Percentiles rank a stretch among this genome's conserved stretches.
These are phyloP conservation scores for Paramarasmius palmivorus DNA, from an alignment of 1,284 basidiomycete species.

Conservation along the genomic window DNA sequence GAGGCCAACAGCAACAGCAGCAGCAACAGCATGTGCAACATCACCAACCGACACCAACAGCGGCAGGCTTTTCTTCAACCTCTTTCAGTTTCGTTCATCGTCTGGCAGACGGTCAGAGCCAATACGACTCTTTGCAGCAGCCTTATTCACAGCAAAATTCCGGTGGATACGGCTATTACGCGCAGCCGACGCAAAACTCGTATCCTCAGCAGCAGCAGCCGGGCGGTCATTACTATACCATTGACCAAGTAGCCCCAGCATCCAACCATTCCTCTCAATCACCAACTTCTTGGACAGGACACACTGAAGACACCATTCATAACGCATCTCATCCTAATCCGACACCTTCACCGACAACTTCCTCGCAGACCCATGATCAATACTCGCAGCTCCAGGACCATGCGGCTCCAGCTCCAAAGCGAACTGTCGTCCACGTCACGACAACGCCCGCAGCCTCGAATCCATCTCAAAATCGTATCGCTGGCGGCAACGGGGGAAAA, in stretches of 20 bases:
- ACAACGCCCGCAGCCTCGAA: background rate
- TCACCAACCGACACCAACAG: background rate
- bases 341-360: background rate
- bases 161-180: background rate
- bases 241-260: background rate
- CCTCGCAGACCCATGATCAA: background rate
- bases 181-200: background rate
- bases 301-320: background rate
- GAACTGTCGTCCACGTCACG: background rate
- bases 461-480: background rate
- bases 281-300: background rate
- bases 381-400: too few species aligned
- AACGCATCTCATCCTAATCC: background rate
- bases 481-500: background rate
- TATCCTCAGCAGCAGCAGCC: too few species aligned
- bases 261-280: background rate
- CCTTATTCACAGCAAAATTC: background rate
- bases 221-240: too few species aligned
- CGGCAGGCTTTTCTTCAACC: background rate
- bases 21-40: conserved; percentile 19
- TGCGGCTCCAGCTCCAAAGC: background rate
- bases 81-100: conserved; percentile 14
- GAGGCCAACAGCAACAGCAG: conserved; percentile 28
- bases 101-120: background rate
- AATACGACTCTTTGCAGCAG: background rate